phyloP scores from a whole-genome alignment of 768 basidiomycete species.

The Leccinum imitatum region DNA sequence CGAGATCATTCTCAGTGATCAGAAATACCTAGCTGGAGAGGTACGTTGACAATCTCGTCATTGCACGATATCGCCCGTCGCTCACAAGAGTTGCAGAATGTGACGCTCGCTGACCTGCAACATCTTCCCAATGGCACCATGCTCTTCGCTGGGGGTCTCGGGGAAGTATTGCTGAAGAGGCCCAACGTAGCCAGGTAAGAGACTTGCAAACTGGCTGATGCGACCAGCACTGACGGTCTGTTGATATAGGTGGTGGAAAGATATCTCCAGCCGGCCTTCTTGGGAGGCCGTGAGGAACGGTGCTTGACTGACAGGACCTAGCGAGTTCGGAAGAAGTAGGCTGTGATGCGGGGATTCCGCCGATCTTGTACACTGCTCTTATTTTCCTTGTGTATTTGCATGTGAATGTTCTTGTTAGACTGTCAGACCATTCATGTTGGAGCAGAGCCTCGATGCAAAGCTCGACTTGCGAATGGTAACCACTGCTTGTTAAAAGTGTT shows the following conservation, averaged over 20 bases:
- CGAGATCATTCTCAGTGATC: constrained; percentile 52
- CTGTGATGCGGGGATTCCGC: no score
- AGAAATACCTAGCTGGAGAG: constrained; percentile 56
- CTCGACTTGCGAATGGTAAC: no score
- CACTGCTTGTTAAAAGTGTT: no score
- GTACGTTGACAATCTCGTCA: constrained; percentile 31
- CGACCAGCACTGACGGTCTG: not conserved
- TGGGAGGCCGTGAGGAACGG: constrained; percentile 33
- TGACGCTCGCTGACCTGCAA: constrained; percentile 60
- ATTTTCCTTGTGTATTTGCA: no score
- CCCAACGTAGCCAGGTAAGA: constrained; percentile 46
- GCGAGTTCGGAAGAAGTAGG: no score
- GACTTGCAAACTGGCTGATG: not conserved
- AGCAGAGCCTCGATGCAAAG: no score
- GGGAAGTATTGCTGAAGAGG: constrained; percentile 33
- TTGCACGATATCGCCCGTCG: not conserved
- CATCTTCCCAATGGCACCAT: constrained; percentile 48
- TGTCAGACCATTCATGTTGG: no score
- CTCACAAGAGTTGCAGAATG: constrained; percentile 24
- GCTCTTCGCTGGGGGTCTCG: constrained; percentile 26
- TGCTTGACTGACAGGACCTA: not conserved
- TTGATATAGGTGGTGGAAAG: constrained; percentile 50
- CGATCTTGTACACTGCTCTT: no score
- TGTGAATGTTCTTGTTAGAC: no score
- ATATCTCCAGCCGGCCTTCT: constrained; percentile 41